phyloP scores from a whole-genome alignment of 1,284 basidiomycete species.

The Schizopora paradoxa region DNA sequence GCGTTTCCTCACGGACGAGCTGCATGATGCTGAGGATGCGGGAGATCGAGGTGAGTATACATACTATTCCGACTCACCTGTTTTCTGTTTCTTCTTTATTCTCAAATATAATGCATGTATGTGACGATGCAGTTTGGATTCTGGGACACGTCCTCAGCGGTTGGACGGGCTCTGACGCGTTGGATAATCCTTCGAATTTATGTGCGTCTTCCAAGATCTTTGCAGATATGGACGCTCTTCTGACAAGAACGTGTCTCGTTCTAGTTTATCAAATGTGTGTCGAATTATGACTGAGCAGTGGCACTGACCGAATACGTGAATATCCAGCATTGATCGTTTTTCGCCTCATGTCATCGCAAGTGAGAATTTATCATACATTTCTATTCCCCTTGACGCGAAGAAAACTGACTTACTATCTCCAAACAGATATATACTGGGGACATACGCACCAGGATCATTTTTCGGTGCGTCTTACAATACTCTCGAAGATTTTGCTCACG shows the following conservation, averaged over 20 bases:
- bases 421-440: constrained; percentile 67
- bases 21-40: constrained; percentile 71
- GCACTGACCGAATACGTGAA: constrained; percentile 6
- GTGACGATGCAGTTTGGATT: constrained; percentile 58
- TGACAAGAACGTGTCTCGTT: not conserved
- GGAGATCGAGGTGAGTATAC: constrained; percentile 50
- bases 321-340: constrained; percentile 67
- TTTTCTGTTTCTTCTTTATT: not conserved
- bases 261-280: constrained; percentile 74
- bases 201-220: constrained; percentile 35
- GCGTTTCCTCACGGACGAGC: constrained; percentile 73
- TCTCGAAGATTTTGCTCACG: not conserved
- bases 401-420: not conserved
- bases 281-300: constrained; percentile 11
- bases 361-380: constrained; percentile 27
- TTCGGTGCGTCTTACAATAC: constrained; percentile 38
- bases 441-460: constrained; percentile 81
- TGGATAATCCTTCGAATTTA: constrained; percentile 58
- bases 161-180: constrained; percentile 67
- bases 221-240: not conserved
- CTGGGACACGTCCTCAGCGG: constrained; percentile 74
- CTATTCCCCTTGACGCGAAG: not conserved
- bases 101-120: not conserved
- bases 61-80: not conserved
- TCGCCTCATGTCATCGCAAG: constrained; percentile 74